Conservation (phyloP, 1,139 yeast genomes). For the Ogataea hybrid region DNA sequence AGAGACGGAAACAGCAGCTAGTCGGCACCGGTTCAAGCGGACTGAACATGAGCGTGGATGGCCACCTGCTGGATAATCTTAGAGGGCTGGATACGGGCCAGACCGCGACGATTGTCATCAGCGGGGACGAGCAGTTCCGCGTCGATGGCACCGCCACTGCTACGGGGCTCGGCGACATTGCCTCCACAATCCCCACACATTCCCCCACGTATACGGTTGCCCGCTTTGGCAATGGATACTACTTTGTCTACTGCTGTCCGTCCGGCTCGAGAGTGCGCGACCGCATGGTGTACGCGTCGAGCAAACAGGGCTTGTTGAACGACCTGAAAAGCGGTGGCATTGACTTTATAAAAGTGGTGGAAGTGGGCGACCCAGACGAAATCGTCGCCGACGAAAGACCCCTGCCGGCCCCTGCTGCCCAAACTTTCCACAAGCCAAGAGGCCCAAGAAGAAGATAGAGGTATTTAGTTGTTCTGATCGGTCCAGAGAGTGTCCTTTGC, state of each 20-base stretch:
- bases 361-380: slow-evolving; percentile 70
- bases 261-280: slow-evolving; percentile 86
- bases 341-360: slow-evolving; percentile 45
- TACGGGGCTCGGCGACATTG: slow-evolving; percentile 6
- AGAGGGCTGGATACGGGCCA: slow-evolving; percentile 35
- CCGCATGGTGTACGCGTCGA: slow-evolving; percentile 90
- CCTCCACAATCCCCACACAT: slow-evolving; percentile 12
- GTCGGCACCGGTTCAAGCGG: slow-evolving; percentile 21
- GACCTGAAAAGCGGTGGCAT: slow-evolving; percentile 42
- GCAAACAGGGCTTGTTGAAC: slow-evolving; percentile 63
- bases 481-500: slow-evolving; percentile 9
- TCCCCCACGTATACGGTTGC: slow-evolving; percentile 58
- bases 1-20: slow-evolving; percentile 25
- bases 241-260: slow-evolving; percentile 86
- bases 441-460: slow-evolving; percentile 33
- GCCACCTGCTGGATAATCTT: slow-evolving; percentile 14
- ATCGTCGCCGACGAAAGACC: slow-evolving; percentile 42
- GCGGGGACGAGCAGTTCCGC: slow-evolving; percentile 17
- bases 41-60: slow-evolving; percentile 29
- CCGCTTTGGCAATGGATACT: slow-evolving; percentile 36
- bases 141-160: slow-evolving; percentile 4
- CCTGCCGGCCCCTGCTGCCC: not conserved
- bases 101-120: slow-evolving; percentile 27
- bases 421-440: slow-evolving; percentile 31
- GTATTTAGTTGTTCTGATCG: slow-evolving; percentile 1